Conservation (phyloP, 2,329 filamentous ascomycete genomes). For the Neofusicoccum parvum region DNA sequence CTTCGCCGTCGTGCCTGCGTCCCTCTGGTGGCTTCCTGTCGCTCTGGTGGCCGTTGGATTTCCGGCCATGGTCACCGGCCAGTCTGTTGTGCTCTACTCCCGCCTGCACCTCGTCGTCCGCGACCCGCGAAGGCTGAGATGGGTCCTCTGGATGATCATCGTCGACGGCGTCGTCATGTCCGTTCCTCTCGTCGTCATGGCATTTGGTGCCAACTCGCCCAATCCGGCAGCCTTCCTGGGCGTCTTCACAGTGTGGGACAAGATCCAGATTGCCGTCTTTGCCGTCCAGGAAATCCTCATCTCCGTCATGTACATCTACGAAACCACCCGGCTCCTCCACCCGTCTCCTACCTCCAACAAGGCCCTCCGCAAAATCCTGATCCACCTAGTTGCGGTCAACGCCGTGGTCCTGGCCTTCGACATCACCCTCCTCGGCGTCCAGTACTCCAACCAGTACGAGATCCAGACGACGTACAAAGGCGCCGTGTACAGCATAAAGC, state of each 20-base stretch:
- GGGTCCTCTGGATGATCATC: constrained; percentile 61
- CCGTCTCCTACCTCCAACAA: constrained; percentile 1
- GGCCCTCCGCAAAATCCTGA: constrained; percentile 30
- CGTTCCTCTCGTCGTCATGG: constrained; percentile 56
- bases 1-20: constrained; percentile 35
- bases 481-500: constrained; percentile 49
- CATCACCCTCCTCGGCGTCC: constrained; percentile 40
- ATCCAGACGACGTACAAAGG: constrained; percentile 44
- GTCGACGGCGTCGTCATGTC: constrained; percentile 57
- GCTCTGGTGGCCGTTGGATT: constrained; percentile 55
- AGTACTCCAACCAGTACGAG: constrained; percentile 42
- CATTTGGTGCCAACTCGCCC: constrained; percentile 53
- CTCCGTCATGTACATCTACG: constrained; percentile 12
- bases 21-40: constrained; percentile 31
- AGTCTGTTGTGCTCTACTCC: constrained; percentile 64
- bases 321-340: not conserved
- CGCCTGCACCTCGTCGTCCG: constrained; percentile 62
- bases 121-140: constrained; percentile 51
- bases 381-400: constrained; percentile 42
- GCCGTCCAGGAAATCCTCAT: constrained; percentile 43
- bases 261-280: constrained; percentile 48
- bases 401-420: constrained; percentile 45
- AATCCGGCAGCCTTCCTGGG: constrained; percentile 36
- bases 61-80: constrained; percentile 64
- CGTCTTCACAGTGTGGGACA: constrained; percentile 47